Percentiles rank a stretch among this genome's conserved stretches.
Evolutionary conservation across 768 basidiomycete genomes (phyloP).

Genomic region (Dacryopinax spathularia): DNA sequence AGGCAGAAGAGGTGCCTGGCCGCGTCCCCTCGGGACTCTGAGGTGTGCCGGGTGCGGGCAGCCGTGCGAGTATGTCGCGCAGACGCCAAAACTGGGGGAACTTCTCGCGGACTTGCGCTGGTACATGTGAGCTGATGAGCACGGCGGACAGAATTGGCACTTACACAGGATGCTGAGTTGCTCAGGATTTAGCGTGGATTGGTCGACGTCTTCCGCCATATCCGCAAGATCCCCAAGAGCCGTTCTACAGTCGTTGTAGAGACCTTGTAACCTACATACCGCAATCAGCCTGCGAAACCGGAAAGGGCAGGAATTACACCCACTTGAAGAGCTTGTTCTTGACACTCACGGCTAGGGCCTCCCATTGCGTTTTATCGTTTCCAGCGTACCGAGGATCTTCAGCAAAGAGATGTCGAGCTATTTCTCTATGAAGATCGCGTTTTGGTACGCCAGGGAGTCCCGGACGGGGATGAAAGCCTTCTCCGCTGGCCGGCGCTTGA

Average conservation of each 20-base stretch:
- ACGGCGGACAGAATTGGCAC: background rate
- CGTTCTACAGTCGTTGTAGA: conserved; percentile 13
- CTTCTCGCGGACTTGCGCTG: conserved; percentile 15
- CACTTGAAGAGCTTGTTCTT: conserved; percentile 16
- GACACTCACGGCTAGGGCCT: conserved; percentile 13
- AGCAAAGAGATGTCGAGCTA: conserved; percentile 12
- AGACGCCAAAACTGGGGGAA: conserved; percentile 13
- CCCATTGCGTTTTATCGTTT: conserved; percentile 11
- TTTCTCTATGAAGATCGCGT: conserved; percentile 14
- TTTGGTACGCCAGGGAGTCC: conserved; percentile 11
- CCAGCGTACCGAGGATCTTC: conserved; percentile 12
- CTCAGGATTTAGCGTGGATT: conserved; percentile 10
- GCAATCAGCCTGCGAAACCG: background rate
- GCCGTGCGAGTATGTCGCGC: conserved; percentile 11
- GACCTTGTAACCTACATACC: background rate
- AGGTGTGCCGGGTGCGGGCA: background rate
- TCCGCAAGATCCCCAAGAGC: conserved; percentile 9
- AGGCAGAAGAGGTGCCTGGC: background rate
- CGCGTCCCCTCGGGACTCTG: background rate
- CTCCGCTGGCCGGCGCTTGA: background rate
- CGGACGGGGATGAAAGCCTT: conserved; percentile 8
- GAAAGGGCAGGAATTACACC: background rate
- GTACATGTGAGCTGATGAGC: background rate
- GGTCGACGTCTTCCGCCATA: conserved; percentile 10
- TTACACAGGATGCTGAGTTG: conserved; percentile 10